Base-by-base conservation (phyloP, 2,329 filamentous ascomycete species). In the Coniochaeta pulveracea region DNA sequence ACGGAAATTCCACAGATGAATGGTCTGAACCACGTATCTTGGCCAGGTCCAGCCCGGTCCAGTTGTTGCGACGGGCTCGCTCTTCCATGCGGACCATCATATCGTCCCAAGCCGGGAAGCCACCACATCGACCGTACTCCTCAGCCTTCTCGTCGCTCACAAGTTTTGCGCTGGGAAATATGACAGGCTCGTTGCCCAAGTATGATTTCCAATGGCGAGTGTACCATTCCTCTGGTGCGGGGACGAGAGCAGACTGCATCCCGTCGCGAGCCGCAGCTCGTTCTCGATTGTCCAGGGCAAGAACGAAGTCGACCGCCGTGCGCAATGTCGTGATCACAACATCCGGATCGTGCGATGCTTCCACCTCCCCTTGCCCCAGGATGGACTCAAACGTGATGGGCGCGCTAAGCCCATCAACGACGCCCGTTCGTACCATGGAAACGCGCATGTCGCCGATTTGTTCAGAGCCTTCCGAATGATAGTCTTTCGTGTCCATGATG, bases 131-230 rank as follows among this genome's bases (percentile, higher is more conserved):
- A 4, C 28, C 28, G 18, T 14, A 31, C 28, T 22, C 28, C 18
- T n/a, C 46, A 31, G 28, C 28, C 28, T 31, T 21, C 28, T 31
- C 28, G 28, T 31, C 28, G 28, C 28, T 31, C 28, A 31, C 28
- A 14, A 31, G 28, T 19, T 12, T 12, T 6, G 28, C 19, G 10
- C 18, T 31, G n/a, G 28, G 28, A 14, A 19, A 31, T 19, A 5
- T 17, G 28, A 31, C 28, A 19, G 28, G 28, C 19, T 21, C 28
- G 19, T 31, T 19, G 28, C 28, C 17, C n/a, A 31, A 31, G 3
- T 31, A 6, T 14, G 19, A 15, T 31, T 31, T 10, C 28, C 28
- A 31, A 31, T n/a, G 10, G 18, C 28, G 28, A n/a, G 16, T 6
- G 19, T 31, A 31, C 5, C 28, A 3, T 16, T 17, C 28, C 6